Evolutionary conservation across 495 filamentous ascomycete species (phyloP), one percentile per base, ranked within the genome.

Genomic region (Polyplosphaeria fusca): DNA sequence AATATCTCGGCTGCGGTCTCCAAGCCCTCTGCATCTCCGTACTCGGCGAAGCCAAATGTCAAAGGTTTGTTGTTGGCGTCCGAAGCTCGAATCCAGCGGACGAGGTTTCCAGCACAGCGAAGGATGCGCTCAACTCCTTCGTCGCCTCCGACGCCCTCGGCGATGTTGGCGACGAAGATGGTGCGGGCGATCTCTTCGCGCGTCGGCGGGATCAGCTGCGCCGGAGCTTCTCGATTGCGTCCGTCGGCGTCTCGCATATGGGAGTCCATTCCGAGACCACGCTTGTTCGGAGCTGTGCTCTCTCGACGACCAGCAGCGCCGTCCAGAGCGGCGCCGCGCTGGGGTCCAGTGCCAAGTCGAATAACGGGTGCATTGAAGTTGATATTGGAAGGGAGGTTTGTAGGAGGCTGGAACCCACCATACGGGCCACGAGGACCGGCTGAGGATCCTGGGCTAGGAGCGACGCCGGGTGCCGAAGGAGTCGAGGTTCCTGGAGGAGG

Each of bases 341-440:
- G 69, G 4, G 86, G 84, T 2, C 81, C 81, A 7, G 80, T 82
- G 9, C 92, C 92, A 30, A 99, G 78, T 22, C 93, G 88, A 70
- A 99, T 97, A 30, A 97, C 92, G 45, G 94, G 91, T 18, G 93
- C 94, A 68, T 86, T 93, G 73, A 96, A 95, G 74, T 99, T 96
- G 75, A 98, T 96, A 71, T 95, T 93, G 7, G 7, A 5, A 5
- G 93, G 91, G 78, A 96, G 86, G 67, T 93, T 95, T 39, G 89
- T 76, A 20, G 91, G 92, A 20, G 89, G 82, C 76, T 95, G 90
- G 70, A 96, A 96, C 69, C 30, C 30, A n/a, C n/a, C n/a, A n/a
- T n/a, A n/a, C n/a, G n/a, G n/a, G n/a, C n/a, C n/a, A n/a, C n/a
- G n/a, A n/a, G n/a, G n/a, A n/a, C n/a, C n/a, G n/a, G n/a, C n/a